A percentile compares a stretch with the other conserved stretches of the same genome.
Conservation (phyloP, 768 basidiomycete species). For the Dentipellis fragilis region DNA sequence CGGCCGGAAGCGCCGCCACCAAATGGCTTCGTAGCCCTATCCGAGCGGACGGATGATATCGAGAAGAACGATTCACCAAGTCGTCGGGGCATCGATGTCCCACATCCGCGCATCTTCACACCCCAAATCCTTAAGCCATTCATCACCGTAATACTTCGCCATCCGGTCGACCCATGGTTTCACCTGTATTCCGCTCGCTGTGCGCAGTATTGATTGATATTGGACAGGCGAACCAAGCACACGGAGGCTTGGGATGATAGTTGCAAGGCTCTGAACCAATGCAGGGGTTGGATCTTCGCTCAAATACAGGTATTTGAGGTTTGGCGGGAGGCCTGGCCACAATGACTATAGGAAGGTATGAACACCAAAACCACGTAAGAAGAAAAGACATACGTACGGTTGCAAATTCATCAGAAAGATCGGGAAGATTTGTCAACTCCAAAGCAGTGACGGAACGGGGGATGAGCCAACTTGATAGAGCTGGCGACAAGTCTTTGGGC, state of each 20-base stretch:
- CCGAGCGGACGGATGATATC: no score
- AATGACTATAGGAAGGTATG: not conserved
- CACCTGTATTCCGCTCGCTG: not conserved
- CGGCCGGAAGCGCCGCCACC: no score
- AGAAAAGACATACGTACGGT: slow-evolving; percentile 23
- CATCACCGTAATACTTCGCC: not conserved
- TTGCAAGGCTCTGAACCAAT: not conserved
- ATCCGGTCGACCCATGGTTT: not conserved
- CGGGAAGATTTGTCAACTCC: slow-evolving; percentile 28
- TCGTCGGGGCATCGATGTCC: not conserved
- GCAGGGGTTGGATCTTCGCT: not conserved
- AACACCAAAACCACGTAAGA: not conserved
- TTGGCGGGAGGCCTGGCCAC: not conserved
- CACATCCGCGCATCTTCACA: not conserved
- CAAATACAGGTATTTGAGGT: not conserved
- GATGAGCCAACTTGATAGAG: slow-evolving; percentile 59
- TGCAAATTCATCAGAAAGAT: slow-evolving; percentile 12
- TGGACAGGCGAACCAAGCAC: not conserved
- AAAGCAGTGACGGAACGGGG: slow-evolving; percentile 39
- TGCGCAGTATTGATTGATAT: not conserved
- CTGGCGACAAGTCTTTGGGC: slow-evolving; percentile 51
- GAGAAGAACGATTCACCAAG: no score
- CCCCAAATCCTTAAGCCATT: not conserved
- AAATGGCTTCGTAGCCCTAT: no score
- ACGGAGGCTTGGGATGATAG: not conserved